Conservation (phyloP, 768 basidiomycete species). For the Serpula lacrymans region DNA sequence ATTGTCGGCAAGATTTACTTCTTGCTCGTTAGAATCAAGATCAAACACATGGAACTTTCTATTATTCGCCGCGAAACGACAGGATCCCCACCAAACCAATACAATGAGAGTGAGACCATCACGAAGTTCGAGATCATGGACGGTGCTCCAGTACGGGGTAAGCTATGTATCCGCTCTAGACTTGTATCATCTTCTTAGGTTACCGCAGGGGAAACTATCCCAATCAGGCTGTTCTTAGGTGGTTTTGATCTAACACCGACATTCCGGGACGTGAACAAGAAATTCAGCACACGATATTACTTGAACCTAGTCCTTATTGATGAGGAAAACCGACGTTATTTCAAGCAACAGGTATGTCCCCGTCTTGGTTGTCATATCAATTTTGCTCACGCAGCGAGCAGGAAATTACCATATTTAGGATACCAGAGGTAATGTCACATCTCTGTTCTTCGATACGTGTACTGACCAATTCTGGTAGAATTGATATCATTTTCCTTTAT, state of each 20-base stretch:
- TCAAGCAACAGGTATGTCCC: constrained; percentile 82
- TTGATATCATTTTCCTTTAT: too few relatives aligned
- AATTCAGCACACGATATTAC: constrained; percentile 96
- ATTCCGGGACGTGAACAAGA: constrained; percentile 99
- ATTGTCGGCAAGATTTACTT: constrained; percentile 99
- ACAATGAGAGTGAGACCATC: constrained; percentile 98
- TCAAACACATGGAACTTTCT: constrained; percentile 99
- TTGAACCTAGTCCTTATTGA: constrained; percentile 96
- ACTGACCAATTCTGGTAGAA: constrained; percentile 27
- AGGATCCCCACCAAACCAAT: constrained; percentile 96
- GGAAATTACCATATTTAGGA: constrained; percentile 89
- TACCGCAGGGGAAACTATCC: constrained; percentile 89
- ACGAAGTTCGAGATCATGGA: constrained; percentile 99
- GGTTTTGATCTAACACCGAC: constrained; percentile 99
- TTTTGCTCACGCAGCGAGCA: constrained; percentile 18
- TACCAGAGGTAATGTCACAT: constrained; percentile 63
- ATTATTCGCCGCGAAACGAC: constrained; percentile 98
- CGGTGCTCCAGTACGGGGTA: constrained; percentile 93
- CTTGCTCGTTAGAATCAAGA: constrained; percentile 96
- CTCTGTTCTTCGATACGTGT: background rate
- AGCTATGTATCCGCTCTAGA: too few relatives aligned
- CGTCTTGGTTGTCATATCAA: background rate
- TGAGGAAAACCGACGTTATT: constrained; percentile 96
- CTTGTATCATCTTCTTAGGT: background rate
- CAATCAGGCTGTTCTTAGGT: constrained; percentile 94